A percentile compares a stretch with the other conserved stretches of the same genome.
Evolutionary conservation across 1,139 yeast genomes (phyloP).

Genomic region (Fermentozyma sake): DNA sequence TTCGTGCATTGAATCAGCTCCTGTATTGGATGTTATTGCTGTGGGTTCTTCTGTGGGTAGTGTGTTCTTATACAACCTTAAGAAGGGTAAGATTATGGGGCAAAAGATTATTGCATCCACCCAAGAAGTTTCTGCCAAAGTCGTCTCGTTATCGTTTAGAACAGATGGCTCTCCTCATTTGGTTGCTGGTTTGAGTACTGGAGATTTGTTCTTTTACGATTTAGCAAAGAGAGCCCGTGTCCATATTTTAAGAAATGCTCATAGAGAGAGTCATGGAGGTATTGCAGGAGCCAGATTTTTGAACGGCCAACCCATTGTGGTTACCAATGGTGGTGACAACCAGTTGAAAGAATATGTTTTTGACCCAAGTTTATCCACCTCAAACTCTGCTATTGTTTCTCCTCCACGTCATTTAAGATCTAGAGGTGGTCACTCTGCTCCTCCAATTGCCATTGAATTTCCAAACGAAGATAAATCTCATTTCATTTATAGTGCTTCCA

Average conservation of each 20-base stretch:
- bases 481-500: constrained; percentile 79
- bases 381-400: constrained; percentile 62
- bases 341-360: constrained; percentile 85
- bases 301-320: constrained; percentile 87
- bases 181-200: constrained; percentile 74
- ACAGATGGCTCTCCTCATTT: constrained; percentile 87
- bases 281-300: constrained; percentile 72
- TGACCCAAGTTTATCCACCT: constrained; percentile 78
- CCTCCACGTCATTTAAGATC: constrained; percentile 93
- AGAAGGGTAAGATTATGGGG: constrained; percentile 54
- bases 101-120: constrained; percentile 55
- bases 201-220: constrained; percentile 85
- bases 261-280: constrained; percentile 73
- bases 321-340: constrained; percentile 93
- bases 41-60: constrained; percentile 72
- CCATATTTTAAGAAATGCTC: constrained; percentile 72
- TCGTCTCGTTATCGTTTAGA: constrained; percentile 79
- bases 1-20: constrained; percentile 73
- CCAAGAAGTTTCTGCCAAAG: constrained; percentile 40
- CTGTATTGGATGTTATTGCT: constrained; percentile 81
- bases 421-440: constrained; percentile 95
- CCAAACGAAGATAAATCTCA: constrained; percentile 80
- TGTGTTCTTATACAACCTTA: constrained; percentile 62
- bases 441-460: constrained; percentile 75
- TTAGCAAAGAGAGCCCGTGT: constrained; percentile 66